Percentiles rank a stretch among this genome's conserved stretches.
Conservation (phyloP, 2,329 filamentous ascomycete genomes). For the Neofusicoccum cordaticola region DNA sequence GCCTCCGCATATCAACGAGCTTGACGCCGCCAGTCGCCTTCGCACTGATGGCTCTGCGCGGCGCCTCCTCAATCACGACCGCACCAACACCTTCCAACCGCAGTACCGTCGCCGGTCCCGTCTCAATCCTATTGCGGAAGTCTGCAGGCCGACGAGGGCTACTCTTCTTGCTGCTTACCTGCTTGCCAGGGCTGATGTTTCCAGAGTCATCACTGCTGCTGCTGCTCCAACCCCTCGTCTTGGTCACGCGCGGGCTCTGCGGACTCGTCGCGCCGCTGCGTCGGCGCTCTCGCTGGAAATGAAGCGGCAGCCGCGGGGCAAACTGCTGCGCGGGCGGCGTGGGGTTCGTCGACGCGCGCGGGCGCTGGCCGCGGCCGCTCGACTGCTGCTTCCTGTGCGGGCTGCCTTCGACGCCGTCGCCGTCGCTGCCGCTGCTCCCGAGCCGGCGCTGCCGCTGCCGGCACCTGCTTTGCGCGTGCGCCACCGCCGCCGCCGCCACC, state of each 20-base stretch:
- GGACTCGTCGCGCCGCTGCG: not conserved
- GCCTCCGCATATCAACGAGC: constrained; percentile 4
- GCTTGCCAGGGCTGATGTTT: not conserved
- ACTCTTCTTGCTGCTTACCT: not conserved
- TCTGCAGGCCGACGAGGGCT: not conserved
- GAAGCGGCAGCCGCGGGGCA: not conserved
- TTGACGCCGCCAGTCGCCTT: constrained; percentile 4
- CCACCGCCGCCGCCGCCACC: too few relatives aligned
- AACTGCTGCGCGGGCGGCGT: not conserved
- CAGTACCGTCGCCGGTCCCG: not conserved
- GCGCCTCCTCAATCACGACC: constrained; percentile 13
- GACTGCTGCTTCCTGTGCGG: not conserved
- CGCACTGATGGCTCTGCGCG: not conserved
- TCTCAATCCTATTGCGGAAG: not conserved
- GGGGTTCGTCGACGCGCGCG: not conserved
- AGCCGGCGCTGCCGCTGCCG: not conserved
- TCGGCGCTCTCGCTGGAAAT: not conserved
- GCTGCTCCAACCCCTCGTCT: not conserved
- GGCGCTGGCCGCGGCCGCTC: not conserved
- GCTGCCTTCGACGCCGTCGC: not conserved
- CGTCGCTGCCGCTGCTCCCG: not conserved
- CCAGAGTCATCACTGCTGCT: not conserved
- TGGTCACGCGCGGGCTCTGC: not conserved
- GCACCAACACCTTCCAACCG: constrained; percentile 1
- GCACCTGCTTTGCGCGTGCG: not conserved